These are phyloP conservation scores for Keithomyces neogunnii DNA, from an alignment of 2,329 filamentous ascomycete species.

Conservation along the genomic window DNA sequence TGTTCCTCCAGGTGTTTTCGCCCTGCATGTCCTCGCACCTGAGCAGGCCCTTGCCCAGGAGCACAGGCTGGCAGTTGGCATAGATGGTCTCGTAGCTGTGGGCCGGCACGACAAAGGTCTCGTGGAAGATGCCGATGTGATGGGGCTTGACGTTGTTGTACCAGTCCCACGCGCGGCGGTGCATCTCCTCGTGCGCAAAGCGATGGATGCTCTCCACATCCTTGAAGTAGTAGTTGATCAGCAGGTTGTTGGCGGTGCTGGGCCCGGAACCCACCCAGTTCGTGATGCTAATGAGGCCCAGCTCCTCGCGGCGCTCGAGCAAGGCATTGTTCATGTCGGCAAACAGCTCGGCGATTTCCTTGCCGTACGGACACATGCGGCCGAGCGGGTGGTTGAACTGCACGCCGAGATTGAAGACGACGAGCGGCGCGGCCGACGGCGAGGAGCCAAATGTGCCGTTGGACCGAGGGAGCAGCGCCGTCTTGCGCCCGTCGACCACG, in stretches of 20 bases:
- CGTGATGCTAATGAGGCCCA: constrained; percentile 38
- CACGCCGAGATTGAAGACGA: constrained; percentile 36
- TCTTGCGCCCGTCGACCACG: constrained; percentile 23
- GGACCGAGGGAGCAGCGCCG: constrained; percentile 22
- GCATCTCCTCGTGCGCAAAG: constrained; percentile 41
- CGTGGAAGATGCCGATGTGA: constrained; percentile 45
- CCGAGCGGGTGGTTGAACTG: constrained; percentile 42
- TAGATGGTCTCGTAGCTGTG: constrained; percentile 44
- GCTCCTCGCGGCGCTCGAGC: constrained; percentile 28
- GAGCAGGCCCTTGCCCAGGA: constrained; percentile 24
- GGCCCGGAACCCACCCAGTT: constrained; percentile 24
- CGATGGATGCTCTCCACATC: constrained; percentile 37
- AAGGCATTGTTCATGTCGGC: constrained; percentile 26
- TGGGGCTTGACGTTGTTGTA: constrained; percentile 28
- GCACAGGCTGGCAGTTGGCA: constrained; percentile 29
- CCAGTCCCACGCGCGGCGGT: constrained; percentile 42
- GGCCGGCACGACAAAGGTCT: constrained; percentile 38
- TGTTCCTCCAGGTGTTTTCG: constrained; percentile 22
- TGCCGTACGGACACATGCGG: constrained; percentile 33
- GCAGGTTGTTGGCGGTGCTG: constrained; percentile 28
- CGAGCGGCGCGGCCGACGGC: constrained; percentile 21
- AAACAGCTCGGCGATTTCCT: constrained; percentile 30
- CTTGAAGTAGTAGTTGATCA: constrained; percentile 42
- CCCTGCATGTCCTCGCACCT: constrained; percentile 14
- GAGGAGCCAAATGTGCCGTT: constrained; percentile 17